Evolutionary conservation across 805 yeast genomes (phyloP).

Genomic region (Wickerhamomyces ciferrii): DNA sequence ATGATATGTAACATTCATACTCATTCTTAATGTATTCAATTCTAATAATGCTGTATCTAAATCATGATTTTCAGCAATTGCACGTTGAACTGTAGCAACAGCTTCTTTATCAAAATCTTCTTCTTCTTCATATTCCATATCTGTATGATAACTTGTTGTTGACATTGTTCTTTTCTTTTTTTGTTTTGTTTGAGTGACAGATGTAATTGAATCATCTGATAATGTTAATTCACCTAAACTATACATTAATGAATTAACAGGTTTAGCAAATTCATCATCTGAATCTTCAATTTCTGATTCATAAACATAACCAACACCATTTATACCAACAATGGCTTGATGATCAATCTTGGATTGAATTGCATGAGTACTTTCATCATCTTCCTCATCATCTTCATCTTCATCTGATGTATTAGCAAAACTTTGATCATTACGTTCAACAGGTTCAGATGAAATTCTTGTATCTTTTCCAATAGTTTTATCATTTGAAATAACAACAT

Average conservation of each 20-base stretch:
- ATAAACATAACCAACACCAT: slow-evolving; percentile 30
- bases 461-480: slow-evolving; percentile 43
- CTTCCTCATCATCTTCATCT: slow-evolving; percentile 19
- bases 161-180: slow-evolving; percentile 41
- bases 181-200: slow-evolving; percentile 33
- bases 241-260: slow-evolving; percentile 34
- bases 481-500: slow-evolving; percentile 57
- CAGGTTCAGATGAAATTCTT: slow-evolving; percentile 45
- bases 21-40: slow-evolving; percentile 92
- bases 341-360: slow-evolving; percentile 11
- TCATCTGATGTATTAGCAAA: slow-evolving; percentile 27
- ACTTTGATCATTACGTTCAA: slow-evolving; percentile 27
- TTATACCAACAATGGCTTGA: slow-evolving; percentile 27
- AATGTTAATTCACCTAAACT: slow-evolving; percentile 42
- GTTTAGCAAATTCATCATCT: slow-evolving; percentile 22
- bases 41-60: slow-evolving; percentile 90
- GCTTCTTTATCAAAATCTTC: slow-evolving; percentile 88
- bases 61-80: slow-evolving; percentile 88
- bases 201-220: slow-evolving; percentile 56
- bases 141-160: slow-evolving; percentile 38
- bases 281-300: slow-evolving; percentile 29
- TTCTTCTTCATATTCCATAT: slow-evolving; percentile 62
- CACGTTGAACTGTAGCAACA: slow-evolving; percentile 87
- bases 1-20: slow-evolving; percentile 92
- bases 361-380: slow-evolving; percentile 6